Evolutionary conservation across 2,329 filamentous ascomycete genomes (phyloP).

Genomic region (Venturia effusa): DNA sequence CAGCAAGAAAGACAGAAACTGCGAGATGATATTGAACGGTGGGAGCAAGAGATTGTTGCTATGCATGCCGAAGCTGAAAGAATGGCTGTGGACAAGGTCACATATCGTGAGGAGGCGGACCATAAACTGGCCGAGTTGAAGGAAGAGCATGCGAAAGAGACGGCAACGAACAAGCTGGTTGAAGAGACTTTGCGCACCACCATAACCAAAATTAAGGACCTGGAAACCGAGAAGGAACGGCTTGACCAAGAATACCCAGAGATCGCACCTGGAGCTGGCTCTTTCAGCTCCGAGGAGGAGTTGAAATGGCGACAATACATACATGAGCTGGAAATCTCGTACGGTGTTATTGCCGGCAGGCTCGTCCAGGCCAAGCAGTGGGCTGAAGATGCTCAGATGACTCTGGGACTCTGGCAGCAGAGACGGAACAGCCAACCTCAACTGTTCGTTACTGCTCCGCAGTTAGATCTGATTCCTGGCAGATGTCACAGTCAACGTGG

Average conservation of each 20-base stretch:
- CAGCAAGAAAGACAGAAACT: conserved; percentile 57
- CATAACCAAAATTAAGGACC: conserved; percentile 57
- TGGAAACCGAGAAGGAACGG: conserved; percentile 60
- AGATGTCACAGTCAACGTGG: conserved; percentile 30
- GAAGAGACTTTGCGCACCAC: conserved; percentile 66
- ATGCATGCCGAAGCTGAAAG: conserved; percentile 44
- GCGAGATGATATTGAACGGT: conserved; percentile 57
- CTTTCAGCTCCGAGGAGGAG: conserved; percentile 39
- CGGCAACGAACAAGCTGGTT: conserved; percentile 44
- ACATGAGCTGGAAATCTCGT: conserved; percentile 42
- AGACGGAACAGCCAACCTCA: conserved; percentile 29
- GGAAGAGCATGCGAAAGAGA: conserved; percentile 30
- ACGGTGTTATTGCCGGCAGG: conserved; percentile 26
- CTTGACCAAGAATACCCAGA: conserved; percentile 31
- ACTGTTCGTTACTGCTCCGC: conserved; percentile 21
- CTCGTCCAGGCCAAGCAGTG: conserved; percentile 27
- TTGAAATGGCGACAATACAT: conserved; percentile 46
- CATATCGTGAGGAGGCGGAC: conserved; percentile 25
- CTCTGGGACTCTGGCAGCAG: conserved; percentile 28
- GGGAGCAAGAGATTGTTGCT: conserved; percentile 52
- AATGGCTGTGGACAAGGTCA: conserved; percentile 28
- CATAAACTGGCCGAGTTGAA: conserved; percentile 30
- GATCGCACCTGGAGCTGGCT: conserved; percentile 22
- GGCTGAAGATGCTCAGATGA: conserved; percentile 28
- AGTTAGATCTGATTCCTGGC: conserved; percentile 19